Percentiles rank a stretch among this genome's conserved stretches.
Evolutionary conservation across 345 rosid species (phyloP).

Genomic region (Lumnitzera littorea): DNA sequence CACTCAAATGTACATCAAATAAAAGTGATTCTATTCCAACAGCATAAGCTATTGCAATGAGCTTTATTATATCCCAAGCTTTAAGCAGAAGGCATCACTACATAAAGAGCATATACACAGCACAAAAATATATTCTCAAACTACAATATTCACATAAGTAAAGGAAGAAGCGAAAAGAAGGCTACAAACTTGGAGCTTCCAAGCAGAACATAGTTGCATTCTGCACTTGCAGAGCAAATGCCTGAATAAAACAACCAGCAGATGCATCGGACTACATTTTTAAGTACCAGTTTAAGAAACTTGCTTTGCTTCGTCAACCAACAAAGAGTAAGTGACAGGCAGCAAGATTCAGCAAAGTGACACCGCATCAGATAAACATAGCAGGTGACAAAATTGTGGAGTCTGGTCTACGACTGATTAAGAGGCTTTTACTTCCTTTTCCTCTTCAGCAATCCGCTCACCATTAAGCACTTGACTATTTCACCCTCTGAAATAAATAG

Average conservation of each 20-base stretch:
- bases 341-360: slow-evolving; percentile 1
- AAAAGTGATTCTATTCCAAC: too few species aligned
- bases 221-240: slow-evolving; percentile 34
- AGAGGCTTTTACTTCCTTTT: not conserved
- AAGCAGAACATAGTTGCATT: slow-evolving; percentile 18
- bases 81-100: not conserved
- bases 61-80: not conserved
- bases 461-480: too few species aligned
- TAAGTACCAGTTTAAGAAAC: slow-evolving; percentile 10
- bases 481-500: not conserved
- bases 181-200: slow-evolving; percentile 31
- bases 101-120: slow-evolving; percentile 18
- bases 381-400: slow-evolving; percentile 8
- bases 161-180: slow-evolving; percentile 18
- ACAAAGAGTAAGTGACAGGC: not conserved
- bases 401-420: slow-evolving; percentile 1
- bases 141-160: slow-evolving; percentile 53
- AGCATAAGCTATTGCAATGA: too few species aligned
- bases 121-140: slow-evolving; percentile 19
- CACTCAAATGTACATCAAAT: too few species aligned
- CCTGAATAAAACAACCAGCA: slow-evolving; percentile 39
- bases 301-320: slow-evolving; percentile 2
- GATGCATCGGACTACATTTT: slow-evolving; percentile 26
- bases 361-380: slow-evolving; percentile 1
- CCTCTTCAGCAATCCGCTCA: not conserved